Base-by-base conservation (phyloP, 805 yeast species). In the Yarrowia yakushimensis region DNA sequence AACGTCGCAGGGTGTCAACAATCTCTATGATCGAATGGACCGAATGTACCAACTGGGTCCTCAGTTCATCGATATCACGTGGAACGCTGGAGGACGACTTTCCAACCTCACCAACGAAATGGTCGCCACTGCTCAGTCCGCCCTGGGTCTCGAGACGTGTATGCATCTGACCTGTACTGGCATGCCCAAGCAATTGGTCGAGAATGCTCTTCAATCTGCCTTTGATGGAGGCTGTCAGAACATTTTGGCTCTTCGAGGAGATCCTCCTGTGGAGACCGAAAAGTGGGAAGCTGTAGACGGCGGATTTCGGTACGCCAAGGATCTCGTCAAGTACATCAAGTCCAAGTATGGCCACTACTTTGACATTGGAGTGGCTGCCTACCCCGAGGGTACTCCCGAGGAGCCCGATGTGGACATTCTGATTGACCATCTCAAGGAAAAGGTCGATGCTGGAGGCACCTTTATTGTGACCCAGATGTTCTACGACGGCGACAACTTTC, bases 121-220 rank as follows among this genome's bases (percentile, higher is more conserved):
- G 82, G 96, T 94, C 5, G 83, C 90, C 68, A 90, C 96, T 2
- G 84, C 97, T 0, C 96, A 92, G 68, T 85, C 92, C 2, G 92
- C 90, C 2, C 78, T 92, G 62, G 97, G 97, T 9, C 78, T 93
- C 65, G 98, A 93, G 70, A 93, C 98, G 0, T 94, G 98, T 73
- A 92, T 94, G 97, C 99, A 94, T 74, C 79, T 94, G 75, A 94
- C 99, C 1, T 94, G 99, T 71, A 91, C 97, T 17, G 93, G 92
- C 70, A 94, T 94, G 99, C 84, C 91, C 28, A 78, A 85, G 28
- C 83, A 82, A 41, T 78, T 86, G 66, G 88, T 94, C 66, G 97
- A 92, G 71, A 81, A 84, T 64, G 98, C 99, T 4, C 80, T 93
- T 67, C 81, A 84, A 64, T 85, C 85, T 64, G 99, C 98, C 0